Evolutionary conservation across 1,284 basidiomycete species (phyloP), one percentile per base, ranked within the genome.

Genomic region (Mycena sp.): DNA sequence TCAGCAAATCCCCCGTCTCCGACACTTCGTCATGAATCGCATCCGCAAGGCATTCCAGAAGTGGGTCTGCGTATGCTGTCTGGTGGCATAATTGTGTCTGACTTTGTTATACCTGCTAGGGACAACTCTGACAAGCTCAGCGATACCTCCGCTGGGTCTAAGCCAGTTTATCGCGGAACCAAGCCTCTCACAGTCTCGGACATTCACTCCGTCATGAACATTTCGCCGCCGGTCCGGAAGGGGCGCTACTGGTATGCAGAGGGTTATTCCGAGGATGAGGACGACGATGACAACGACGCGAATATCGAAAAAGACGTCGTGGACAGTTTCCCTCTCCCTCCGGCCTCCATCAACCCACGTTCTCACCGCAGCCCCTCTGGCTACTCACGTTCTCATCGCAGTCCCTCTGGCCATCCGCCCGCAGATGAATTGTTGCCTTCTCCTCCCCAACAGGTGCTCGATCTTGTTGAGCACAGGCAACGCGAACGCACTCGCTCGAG

Each of bases 21-120:
- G 19, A 7, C 51, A 37, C 44, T 29, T 3, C 5, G 3, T 16
- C n/a, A 65, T 61, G 63, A 7, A 61, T n/a, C 59, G 59, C 17
- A 37, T 65, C 5, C 63, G 63, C 54, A 65, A 64, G 29, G 35
- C 45, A 16, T 65, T 65, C 14, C 46, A 52, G 23, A 64, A 60
- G 63, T 64, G 17, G 21, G 63, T 46, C n/a, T 45, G 17, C 3
- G 5, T 30, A 45, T 21, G 9, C 6, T 21, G 19, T 17, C 17
- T 2, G 49, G 53, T 57, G 37, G 55, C 55, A 56, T 48, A 6
- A n/a, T 6, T 37, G 44, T 44, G 32, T 44, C 45, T 59, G 16
- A 63, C 21, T n/a, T n/a, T 32, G 48, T 9, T 49, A 16, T n/a
- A 4, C 11, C 10, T 7, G 32, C 9, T 16, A 64, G 58, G n/a